Conservation (phyloP, 805 yeast genomes). For the Myxozyma udenii region DNA sequence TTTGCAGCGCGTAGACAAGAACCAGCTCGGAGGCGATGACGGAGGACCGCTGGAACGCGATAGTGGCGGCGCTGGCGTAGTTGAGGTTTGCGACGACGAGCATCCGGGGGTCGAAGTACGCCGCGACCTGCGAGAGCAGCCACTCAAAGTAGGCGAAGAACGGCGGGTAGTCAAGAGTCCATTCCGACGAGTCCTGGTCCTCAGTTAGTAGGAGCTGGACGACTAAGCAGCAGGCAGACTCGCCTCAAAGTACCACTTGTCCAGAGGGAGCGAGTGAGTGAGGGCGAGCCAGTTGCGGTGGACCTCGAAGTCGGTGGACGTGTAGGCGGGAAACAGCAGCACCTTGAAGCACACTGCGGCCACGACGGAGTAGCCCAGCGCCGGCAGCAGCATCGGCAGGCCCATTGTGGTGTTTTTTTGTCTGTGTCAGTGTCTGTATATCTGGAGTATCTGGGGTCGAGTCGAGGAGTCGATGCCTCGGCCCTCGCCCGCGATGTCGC, state of each 20-base stretch:
- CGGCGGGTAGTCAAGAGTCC: slow-evolving; percentile 98
- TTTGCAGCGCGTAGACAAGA: slow-evolving; percentile 64
- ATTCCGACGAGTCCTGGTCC: slow-evolving; percentile 56
- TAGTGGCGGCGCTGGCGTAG: slow-evolving; percentile 26
- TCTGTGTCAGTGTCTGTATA: too few relatives aligned
- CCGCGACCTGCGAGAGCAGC: slow-evolving; percentile 54
- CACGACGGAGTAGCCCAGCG: slow-evolving; percentile 65
- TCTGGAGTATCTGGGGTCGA: not conserved
- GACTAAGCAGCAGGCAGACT: not conserved
- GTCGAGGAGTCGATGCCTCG: too few relatives aligned
- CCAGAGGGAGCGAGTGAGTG: slow-evolving; percentile 69
- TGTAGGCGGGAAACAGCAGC: slow-evolving; percentile 68
- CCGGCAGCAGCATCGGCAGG: slow-evolving; percentile 36
- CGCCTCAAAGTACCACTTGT: slow-evolving; percentile 75
- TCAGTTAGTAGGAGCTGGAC: not conserved
- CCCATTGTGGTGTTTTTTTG: not conserved
- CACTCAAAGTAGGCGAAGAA: slow-evolving; percentile 95
- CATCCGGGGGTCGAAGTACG: slow-evolving; percentile 29
- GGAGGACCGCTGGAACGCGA: slow-evolving; percentile 70
- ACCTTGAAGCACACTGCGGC: slow-evolving; percentile 59
- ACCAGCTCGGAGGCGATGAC: slow-evolving; percentile 76
- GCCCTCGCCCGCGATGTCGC: not conserved
- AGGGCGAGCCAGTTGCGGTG: slow-evolving; percentile 97
- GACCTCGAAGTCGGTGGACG: slow-evolving; percentile 93
- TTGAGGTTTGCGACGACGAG: slow-evolving; percentile 25